These are phyloP conservation scores for Vicia faba DNA, from an alignment of 306 rosid genomes.

Conservation along the genomic window DNA sequence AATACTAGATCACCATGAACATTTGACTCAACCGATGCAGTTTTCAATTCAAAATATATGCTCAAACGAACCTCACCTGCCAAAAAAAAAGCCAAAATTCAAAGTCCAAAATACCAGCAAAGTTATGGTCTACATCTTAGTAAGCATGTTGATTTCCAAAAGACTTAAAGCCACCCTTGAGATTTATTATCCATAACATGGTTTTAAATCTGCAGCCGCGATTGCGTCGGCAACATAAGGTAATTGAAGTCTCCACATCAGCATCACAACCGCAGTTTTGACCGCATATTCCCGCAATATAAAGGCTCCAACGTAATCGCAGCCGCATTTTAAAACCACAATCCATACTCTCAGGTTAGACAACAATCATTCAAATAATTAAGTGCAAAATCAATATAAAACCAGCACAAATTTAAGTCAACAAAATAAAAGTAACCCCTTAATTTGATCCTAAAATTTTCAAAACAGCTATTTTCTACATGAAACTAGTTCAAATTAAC, in stretches of 20 bases:
- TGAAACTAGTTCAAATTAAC: not conserved
- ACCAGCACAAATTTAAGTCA: slow-evolving; percentile 13
- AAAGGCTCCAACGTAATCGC: too few relatives aligned
- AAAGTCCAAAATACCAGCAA: slow-evolving; percentile 25
- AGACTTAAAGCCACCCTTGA: slow-evolving; percentile 6
- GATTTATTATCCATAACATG: not conserved
- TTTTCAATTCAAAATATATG: slow-evolving; percentile 56
- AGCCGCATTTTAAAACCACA: not conserved
- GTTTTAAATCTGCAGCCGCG: too few relatives aligned
- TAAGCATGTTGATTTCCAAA: slow-evolving; percentile 21
- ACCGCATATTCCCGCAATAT: too few relatives aligned
- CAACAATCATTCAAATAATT: slow-evolving; percentile 19
- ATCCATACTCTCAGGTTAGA: slow-evolving; percentile 9
- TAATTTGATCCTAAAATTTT: not conserved
- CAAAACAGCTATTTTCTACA: slow-evolving; percentile 10
- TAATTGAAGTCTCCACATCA: too few relatives aligned
- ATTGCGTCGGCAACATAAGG: too few relatives aligned
- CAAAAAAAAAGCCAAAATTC: slow-evolving; percentile 7
- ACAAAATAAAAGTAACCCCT: not conserved
- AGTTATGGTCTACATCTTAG: slow-evolving; percentile 1
- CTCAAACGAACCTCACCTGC: slow-evolving; percentile 86
- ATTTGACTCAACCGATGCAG: slow-evolving; percentile 46
- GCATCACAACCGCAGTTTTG: too few relatives aligned
- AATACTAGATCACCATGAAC: slow-evolving; percentile 36
- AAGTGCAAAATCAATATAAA: slow-evolving; percentile 19